A percentile compares a stretch with the other conserved stretches of the same genome.
These are phyloP conservation scores for Sodiomyces alkalinus DNA, from an alignment of 2,329 filamentous ascomycete genomes.

Conservation along the genomic window DNA sequence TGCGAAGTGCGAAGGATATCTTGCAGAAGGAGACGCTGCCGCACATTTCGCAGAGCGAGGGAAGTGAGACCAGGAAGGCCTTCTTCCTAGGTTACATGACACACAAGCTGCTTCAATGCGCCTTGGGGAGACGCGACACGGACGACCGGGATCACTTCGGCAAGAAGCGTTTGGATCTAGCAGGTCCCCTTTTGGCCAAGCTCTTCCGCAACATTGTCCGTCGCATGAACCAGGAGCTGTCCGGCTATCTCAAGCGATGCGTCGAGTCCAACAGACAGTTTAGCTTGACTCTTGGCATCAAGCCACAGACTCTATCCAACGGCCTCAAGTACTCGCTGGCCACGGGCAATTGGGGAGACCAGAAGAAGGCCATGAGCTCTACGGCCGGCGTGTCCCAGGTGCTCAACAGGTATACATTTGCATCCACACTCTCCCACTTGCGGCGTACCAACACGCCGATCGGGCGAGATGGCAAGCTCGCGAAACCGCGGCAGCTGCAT, in stretches of 20 bases:
- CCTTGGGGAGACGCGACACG: slow-evolving; percentile 79
- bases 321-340: slow-evolving; percentile 93
- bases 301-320: slow-evolving; percentile 79
- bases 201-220: slow-evolving; percentile 87
- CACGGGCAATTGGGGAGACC: slow-evolving; percentile 97
- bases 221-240: slow-evolving; percentile 80
- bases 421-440: slow-evolving; percentile 91
- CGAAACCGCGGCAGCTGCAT: slow-evolving; percentile 93
- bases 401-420: slow-evolving; percentile 92
- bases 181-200: slow-evolving; percentile 87
- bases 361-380: slow-evolving; percentile 92
- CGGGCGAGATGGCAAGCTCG: slow-evolving; percentile 92
- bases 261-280: slow-evolving; percentile 84
- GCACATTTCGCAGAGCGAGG: slow-evolving; percentile 89
- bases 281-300: slow-evolving; percentile 80
- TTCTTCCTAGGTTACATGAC: slow-evolving; percentile 99
- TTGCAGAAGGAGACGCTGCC: slow-evolving; percentile 94
- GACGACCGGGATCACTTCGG: slow-evolving; percentile 98
- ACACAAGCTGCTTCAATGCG: slow-evolving; percentile 85
- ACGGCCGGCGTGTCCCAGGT: slow-evolving; percentile 98
- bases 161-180: slow-evolving; percentile 93
- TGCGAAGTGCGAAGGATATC: slow-evolving; percentile 84
- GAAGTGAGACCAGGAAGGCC: slow-evolving; percentile 88
- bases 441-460: slow-evolving; percentile 96
- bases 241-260: slow-evolving; percentile 80